phyloP scores from a whole-genome alignment of 176 grass and related monocot species.

The Aegilops bicornis region DNA sequence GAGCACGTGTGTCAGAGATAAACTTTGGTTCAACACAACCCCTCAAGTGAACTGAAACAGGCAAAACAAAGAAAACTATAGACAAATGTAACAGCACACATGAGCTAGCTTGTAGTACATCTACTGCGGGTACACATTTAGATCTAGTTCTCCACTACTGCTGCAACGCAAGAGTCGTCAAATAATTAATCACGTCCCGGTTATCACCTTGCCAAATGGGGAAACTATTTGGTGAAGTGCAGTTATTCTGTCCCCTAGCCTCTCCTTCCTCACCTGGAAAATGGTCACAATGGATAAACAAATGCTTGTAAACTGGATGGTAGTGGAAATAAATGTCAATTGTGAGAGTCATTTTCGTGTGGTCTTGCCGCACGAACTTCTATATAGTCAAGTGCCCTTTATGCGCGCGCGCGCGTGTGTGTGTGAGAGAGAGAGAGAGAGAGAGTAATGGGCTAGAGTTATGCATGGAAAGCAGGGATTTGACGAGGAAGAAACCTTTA shows the following conservation, averaged over 20 bases:
- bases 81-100: slow-evolving; percentile 30
- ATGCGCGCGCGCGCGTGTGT: too few species aligned
- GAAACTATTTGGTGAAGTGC: slow-evolving; percentile 92
- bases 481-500: slow-evolving; percentile 82
- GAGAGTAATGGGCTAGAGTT: background rate
- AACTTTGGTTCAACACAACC: slow-evolving; percentile 65
- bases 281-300: background rate
- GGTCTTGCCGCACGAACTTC: slow-evolving; percentile 25
- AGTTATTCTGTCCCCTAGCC: slow-evolving; percentile 87
- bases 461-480: slow-evolving; percentile 39
- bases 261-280: slow-evolving; percentile 88
- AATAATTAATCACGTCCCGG: background rate
- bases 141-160: slow-evolving; percentile 8
- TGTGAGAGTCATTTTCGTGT: background rate
- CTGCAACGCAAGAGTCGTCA: background rate
- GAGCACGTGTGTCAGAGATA: slow-evolving; percentile 66
- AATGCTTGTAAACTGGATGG: background rate
- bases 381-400: slow-evolving; percentile 1
- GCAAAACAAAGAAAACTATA: slow-evolving; percentile 35
- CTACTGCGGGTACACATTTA: background rate
- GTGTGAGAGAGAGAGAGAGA: background rate
- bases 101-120: background rate
- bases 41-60: slow-evolving; percentile 44
- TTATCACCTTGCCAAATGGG: slow-evolving; percentile 85
- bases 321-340: background rate